phyloP scores from a whole-genome alignment of 2,329 filamentous ascomycete genomes.

The Talaromyces sp. region DNA sequence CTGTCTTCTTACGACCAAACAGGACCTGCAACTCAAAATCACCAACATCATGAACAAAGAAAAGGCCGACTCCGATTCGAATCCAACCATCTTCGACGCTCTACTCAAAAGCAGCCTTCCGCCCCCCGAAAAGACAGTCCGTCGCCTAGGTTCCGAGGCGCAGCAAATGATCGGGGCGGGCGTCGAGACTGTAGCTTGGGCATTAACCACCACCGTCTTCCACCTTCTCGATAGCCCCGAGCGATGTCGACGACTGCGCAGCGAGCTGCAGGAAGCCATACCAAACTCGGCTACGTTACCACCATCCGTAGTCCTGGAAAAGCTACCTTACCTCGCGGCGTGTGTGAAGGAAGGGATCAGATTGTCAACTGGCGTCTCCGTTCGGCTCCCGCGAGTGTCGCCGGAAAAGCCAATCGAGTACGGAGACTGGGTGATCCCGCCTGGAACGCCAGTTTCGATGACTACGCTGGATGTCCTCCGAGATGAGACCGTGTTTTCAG shows the following conservation, averaged over 20 bases:
- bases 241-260: neutral
- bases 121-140: neutral
- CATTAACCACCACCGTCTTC: neutral
- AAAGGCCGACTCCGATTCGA: neutral
- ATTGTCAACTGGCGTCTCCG: neutral
- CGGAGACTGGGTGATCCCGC: neutral
- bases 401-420: neutral
- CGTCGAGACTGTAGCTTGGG: neutral
- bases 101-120: slow-evolving; percentile 2
- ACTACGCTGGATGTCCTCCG: neutral
- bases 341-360: neutral
- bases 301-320: neutral
- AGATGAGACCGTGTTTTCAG: neutral
- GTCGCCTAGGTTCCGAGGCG: slow-evolving; percentile 1
- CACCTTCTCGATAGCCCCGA: neutral
- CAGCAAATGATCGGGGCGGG: neutral
- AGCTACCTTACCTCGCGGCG: neutral
- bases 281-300: neutral
- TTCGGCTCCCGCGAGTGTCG: neutral
- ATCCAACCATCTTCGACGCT: neutral
- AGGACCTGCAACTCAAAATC: slow-evolving; percentile 5
- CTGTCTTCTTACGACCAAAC: neutral
- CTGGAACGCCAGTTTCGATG: neutral
- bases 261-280: neutral
- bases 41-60: neutral